Evolutionary conservation across 148 eudicot species (phyloP), one percentile per base, ranked within the genome.

Genomic region (Camellia japonica): DNA sequence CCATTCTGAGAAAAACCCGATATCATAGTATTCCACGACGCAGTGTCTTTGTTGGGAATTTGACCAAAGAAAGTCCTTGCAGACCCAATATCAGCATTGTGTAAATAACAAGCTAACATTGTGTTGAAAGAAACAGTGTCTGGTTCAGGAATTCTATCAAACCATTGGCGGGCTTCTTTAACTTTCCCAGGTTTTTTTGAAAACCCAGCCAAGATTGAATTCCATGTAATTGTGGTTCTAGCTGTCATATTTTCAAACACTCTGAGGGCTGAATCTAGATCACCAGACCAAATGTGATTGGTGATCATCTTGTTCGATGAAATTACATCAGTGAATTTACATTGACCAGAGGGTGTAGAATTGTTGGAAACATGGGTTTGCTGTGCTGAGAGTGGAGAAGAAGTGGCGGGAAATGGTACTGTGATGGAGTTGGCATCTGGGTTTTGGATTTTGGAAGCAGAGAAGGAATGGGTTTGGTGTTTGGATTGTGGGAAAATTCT

Each of bases 1-100:
- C 93, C 86, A 78, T 88, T 85, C 61, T 68, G 85, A 3, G 83
- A 90, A 51, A 89, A 85, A 43, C 94, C 93, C 23, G 97, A 80
- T 67, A 93, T 83, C 97, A 93, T 88, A 0, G 94, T 88, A 71
- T 93, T 93, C 94, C 94, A 93, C 0, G 94, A 90, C 4, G 93
- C 90, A 71, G 67, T 79, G 85, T 93, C 97, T 79, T 85, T 93
- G 2, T 76, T 14, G 56, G 90, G 91, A 84, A 93, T 91, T 23
- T n/a, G 56, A 30, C 82, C 77, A 84, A 93, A 93, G 47, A 93
- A 83, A 69, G 8, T 19, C 66, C 76, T 87, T 66, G 90, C 97
- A 8, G 86, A 81, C 44, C 80, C 80, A 42, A 91, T 82, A 82
- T 85, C 88, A 16, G 46, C 79, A 84, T 88, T 91, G 4, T 83